Evolutionary conservation across 768 basidiomycete species (phyloP).

Genomic region (Pleurotus cornucopiae): DNA sequence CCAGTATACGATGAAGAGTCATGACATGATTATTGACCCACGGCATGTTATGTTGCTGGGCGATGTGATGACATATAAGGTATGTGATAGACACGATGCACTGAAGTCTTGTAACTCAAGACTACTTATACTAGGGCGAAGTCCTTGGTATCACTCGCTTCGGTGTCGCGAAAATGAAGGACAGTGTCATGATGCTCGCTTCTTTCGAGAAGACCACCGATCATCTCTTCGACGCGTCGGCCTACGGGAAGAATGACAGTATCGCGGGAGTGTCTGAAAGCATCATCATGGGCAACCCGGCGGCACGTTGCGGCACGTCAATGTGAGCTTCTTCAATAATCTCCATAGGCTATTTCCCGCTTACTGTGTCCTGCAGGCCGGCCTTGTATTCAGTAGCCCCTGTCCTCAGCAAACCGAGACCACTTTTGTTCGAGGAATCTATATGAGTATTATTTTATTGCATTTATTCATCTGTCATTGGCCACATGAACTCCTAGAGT

Average conservation of each 20-base stretch:
- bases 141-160: slow-evolving; percentile 98
- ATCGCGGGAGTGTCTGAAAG: slow-evolving; percentile 98
- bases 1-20: slow-evolving; percentile 93
- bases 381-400: slow-evolving; percentile 43
- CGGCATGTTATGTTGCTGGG: slow-evolving; percentile 98
- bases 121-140: slow-evolving; percentile 62
- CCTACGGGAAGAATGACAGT: slow-evolving; percentile 91
- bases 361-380: slow-evolving; percentile 31
- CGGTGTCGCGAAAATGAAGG: slow-evolving; percentile 99
- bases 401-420: slow-evolving; percentile 42
- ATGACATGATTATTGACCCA: slow-evolving; percentile 98
- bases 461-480: background rate
- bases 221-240: slow-evolving; percentile 96
- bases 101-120: background rate
- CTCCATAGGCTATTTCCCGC: background rate
- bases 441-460: background rate
- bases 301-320: slow-evolving; percentile 90
- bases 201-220: slow-evolving; percentile 99
- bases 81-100: slow-evolving; percentile 16
- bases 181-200: slow-evolving; percentile 97
- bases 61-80: slow-evolving; percentile 99
- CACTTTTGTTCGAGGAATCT: slow-evolving; percentile 41
- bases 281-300: slow-evolving; percentile 98
- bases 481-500: background rate
- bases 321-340: slow-evolving; percentile 53